Evolutionary conservation across 768 basidiomycete genomes (phyloP), one percentile per base, ranked within the genome.

Genomic region (Amanita muscaria): DNA sequence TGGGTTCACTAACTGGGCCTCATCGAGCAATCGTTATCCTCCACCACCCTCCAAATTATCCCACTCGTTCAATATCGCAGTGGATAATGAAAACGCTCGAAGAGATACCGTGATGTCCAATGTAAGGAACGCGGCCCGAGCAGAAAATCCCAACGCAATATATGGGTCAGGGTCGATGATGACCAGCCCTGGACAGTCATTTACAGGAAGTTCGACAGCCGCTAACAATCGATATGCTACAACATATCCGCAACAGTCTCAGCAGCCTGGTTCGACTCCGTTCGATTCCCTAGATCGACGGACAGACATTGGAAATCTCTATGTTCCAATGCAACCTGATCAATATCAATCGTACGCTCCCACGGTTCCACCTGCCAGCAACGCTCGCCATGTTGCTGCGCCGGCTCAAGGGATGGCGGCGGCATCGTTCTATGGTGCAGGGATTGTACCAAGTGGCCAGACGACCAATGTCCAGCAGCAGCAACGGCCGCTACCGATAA

Each of bases 101-200:
- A 70, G 86, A 36, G 86, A 90, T 49, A 80, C 75, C n/a, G 80
- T 88, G 29, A 78, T 90, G 77, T 84, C 84, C 18, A 86, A 79
- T 60, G 80, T 86, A 39, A 74, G 87, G 30, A 68, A 70, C 15
- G 78, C 79, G 21, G 82, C 80, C 21, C 64, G 76, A 31, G 64
- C 63, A 5, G 80, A 78, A 40, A 63, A 61, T 4, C 54, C 64
- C 2, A 60, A 61, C 15, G 63, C 59, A 16, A 60, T 73, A 51
- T 81, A 77, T 56, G 64, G 64, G 16, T 59, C 47, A 1, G 54
- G 70, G 0, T 72, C 67, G 45, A 73, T 78, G 50, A 82, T 88
- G 48, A 69, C 87, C 5, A 83, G 80, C 50, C 88, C 88, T 6
- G 80, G 85, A 12, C 85, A 87, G 58, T 74, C 79, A 8, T 88